Evolutionary conservation across 1,139 yeast genomes (phyloP).

Genomic region (Nadsonia starkeyi-henricii): DNA sequence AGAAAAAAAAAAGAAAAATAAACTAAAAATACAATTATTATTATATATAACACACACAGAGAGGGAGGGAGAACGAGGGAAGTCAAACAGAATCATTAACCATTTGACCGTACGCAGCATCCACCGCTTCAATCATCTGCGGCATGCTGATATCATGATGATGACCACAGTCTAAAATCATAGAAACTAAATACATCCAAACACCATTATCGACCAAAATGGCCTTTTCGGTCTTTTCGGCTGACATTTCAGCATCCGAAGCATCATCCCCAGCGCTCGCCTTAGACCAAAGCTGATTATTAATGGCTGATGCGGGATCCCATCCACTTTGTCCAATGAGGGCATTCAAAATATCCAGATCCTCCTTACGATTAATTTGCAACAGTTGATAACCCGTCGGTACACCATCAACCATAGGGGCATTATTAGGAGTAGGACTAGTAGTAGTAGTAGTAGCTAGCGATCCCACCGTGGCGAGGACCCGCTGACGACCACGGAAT

Average conservation of each 20-base stretch:
- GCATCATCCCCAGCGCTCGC: not conserved
- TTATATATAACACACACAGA: not conserved
- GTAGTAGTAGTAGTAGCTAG: not conserved
- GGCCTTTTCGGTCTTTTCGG: not conserved
- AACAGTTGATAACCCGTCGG: not conserved
- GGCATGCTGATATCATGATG: not conserved
- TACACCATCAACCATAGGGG: no score
- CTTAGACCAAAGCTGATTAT: not conserved
- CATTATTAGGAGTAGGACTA: no score
- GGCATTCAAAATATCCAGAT: not conserved
- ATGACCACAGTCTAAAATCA: not conserved
- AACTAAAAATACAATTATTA: not conserved
- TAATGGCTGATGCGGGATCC: not conserved
- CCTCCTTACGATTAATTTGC: not conserved
- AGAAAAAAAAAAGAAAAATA: not conserved
- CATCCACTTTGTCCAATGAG: not conserved
- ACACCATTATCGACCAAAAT: not conserved
- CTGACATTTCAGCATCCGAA: not conserved
- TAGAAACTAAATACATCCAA: not conserved
- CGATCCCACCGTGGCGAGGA: not conserved
- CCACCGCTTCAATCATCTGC: not conserved
- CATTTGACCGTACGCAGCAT: not conserved
- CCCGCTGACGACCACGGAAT: not conserved
- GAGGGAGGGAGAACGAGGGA: no score
- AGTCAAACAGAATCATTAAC: not conserved